Base-by-base conservation (phyloP, 768 basidiomycete genomes). In the Terana coerulea region DNA sequence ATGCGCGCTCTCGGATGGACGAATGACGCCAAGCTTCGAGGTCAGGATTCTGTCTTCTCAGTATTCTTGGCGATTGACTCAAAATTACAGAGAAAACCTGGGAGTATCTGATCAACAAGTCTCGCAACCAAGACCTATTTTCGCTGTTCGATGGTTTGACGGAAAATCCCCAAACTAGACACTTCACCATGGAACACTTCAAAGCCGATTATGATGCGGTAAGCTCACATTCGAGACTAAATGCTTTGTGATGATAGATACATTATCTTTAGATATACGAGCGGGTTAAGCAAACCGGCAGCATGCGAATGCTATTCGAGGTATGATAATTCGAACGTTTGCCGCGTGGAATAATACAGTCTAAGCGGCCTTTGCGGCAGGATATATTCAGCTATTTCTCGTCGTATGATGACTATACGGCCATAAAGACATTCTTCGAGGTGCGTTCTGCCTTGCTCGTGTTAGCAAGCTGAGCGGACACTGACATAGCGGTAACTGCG, bases 381-480 rank as follows among this genome's bases (percentile, higher is more conserved):
- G 62, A 59, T 26, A 55, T 69, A 8, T 68, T 78, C 65, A 63
- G 65, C 25, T 68, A 69, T 25, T 72, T 95, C 50, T 80, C 85
- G n/a, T 81, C 79, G 17, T 70, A 84, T 55, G 67, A 79, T 52
- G 95, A 97, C 69, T 74, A 78, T 34, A 69, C 81, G 46, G 73
- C 72, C 17, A 75, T 82, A 12, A 75, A 76, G 46, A 77, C 69
- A 3, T 95, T 91, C 76, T 98, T 93, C 75, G 78, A 84, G 75
- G 86, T 83, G 65, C 66, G 69, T 52, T 24, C 28, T 21, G n/a
- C 35, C 40, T 53, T 26, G 26, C 19, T n/a, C 33, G 40, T 53
- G 51, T 48, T 31, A 39, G n/a, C 12, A 6, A 22, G 3, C 47
- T 17, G 31, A 54, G 56, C 52, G n/a, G 9, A 39, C 46, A 48